A percentile compares a stretch with the other conserved stretches of the same genome.
Evolutionary conservation across 108 stramenopile genomes (phyloP).

Genomic region (Chaetoceros tenuissimus): DNA sequence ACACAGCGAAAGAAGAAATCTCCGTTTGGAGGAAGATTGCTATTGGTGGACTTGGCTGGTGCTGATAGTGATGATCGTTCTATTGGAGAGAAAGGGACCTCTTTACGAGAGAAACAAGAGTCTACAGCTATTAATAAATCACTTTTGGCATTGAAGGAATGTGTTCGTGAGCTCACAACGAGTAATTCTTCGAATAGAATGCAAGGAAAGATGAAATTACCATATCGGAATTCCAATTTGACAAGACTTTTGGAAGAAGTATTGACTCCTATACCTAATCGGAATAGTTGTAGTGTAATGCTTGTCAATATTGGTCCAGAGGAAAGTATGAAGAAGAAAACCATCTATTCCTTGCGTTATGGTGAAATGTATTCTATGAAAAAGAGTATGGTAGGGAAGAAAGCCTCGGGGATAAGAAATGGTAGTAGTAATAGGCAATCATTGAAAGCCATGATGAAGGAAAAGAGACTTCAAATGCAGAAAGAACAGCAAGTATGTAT

Average conservation of each 20-base stretch:
- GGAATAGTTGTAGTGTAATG: conserved; percentile 4
- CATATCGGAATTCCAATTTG: neutral
- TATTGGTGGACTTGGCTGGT: neutral
- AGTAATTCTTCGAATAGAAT: neutral
- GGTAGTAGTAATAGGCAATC: too few species aligned
- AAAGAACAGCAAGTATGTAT: too few species aligned
- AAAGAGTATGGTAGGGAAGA: too few species aligned
- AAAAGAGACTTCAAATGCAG: too few species aligned
- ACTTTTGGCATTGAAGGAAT: neutral
- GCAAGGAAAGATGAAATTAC: neutral
- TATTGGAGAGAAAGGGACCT: neutral
- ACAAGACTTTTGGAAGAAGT: conserved; percentile 3
- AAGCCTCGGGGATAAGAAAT: too few species aligned
- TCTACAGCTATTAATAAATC: neutral
- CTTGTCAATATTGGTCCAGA: conserved; percentile 6
- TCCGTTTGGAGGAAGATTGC: neutral
- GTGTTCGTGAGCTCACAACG: neutral
- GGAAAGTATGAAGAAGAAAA: neutral
- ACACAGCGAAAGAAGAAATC: neutral
- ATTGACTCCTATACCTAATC: neutral
- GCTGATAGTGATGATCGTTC: neutral
- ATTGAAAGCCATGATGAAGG: too few species aligned
- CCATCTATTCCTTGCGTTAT: conserved; percentile 3
- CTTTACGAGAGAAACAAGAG: neutral
- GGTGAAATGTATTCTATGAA: conserved; percentile 3